Evolutionary conservation across 2,329 filamentous ascomycete species (phyloP).

Genomic region (Tolypocladium guangdongense): DNA sequence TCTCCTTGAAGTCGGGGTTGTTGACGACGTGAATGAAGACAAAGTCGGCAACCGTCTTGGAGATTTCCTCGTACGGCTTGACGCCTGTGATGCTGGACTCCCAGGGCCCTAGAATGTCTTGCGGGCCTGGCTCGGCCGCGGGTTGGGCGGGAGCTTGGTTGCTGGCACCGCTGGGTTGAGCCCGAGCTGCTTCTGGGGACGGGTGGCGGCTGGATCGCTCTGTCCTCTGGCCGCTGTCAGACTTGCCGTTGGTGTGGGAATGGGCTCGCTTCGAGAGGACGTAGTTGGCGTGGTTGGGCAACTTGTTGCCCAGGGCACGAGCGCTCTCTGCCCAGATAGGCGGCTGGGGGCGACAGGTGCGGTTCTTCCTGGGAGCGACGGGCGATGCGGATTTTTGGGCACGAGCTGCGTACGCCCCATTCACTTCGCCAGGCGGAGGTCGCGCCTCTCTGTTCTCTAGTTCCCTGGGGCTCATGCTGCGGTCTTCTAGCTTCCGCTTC

Average conservation of each 20-base stretch:
- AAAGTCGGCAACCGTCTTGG: constrained; percentile 70
- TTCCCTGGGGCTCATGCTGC: constrained; percentile 36
- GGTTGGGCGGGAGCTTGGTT: constrained; percentile 10
- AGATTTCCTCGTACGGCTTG: constrained; percentile 62
- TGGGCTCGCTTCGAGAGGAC: constrained; percentile 29
- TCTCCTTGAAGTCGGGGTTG: constrained; percentile 53
- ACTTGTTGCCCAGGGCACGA: constrained; percentile 21
- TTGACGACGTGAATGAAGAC: constrained; percentile 61
- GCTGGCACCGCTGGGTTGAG: constrained; percentile 5
- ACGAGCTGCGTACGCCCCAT: constrained; percentile 23
- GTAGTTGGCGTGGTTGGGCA: constrained; percentile 32
- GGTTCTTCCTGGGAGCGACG: constrained; percentile 26
- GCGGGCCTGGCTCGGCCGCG: constrained; percentile 16
- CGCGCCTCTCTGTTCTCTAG: constrained; percentile 37
- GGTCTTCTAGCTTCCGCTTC: constrained; percentile 28
- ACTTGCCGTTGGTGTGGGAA: constrained; percentile 27
- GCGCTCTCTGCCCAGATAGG: constrained; percentile 39
- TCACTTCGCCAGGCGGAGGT: constrained; percentile 37
- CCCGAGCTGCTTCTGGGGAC: constrained; percentile 30
- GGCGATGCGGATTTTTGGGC: constrained; percentile 19
- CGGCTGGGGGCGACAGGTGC: constrained; percentile 22
- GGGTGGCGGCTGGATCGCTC: constrained; percentile 30
- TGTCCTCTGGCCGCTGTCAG: constrained; percentile 15
- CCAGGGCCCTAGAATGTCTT: constrained; percentile 43
- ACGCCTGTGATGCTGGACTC: constrained; percentile 58